Conservation (phyloP, 2,329 filamentous ascomycete genomes). For the Didymella segeticola region DNA sequence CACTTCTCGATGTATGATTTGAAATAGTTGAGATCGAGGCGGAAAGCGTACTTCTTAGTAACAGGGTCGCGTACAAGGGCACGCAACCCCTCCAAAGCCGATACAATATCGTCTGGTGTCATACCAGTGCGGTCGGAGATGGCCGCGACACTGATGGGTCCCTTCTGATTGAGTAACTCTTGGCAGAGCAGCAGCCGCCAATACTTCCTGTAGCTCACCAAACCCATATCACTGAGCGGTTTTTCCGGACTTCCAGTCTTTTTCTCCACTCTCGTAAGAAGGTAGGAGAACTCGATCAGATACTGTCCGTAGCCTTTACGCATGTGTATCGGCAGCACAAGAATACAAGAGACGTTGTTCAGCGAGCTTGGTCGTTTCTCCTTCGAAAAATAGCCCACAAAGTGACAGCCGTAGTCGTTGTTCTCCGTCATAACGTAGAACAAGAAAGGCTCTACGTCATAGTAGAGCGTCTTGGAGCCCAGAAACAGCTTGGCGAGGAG, state of each 20-base stretch:
- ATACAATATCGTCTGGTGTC: slow-evolving; percentile 95
- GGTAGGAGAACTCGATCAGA: slow-evolving; percentile 97
- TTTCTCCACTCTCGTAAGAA: slow-evolving; percentile 88
- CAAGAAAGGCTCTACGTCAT: slow-evolving; percentile 94
- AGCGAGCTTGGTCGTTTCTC: slow-evolving; percentile 93
- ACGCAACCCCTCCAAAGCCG: slow-evolving; percentile 86
- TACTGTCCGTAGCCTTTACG: slow-evolving; percentile 96
- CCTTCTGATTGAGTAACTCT: slow-evolving; percentile 71
- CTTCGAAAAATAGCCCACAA: slow-evolving; percentile 99
- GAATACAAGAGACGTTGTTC: slow-evolving; percentile 97
- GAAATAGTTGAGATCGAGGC: slow-evolving; percentile 85
- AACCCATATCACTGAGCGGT: slow-evolving; percentile 94
- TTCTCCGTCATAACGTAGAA: slow-evolving; percentile 98
- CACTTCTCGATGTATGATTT: slow-evolving; percentile 87
- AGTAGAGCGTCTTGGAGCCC: slow-evolving; percentile 98
- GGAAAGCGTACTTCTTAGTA: slow-evolving; percentile 86
- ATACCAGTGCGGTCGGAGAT: slow-evolving; percentile 92
- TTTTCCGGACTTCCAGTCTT: slow-evolving; percentile 98
- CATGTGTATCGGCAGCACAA: slow-evolving; percentile 95
- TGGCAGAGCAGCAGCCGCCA: slow-evolving; percentile 91
- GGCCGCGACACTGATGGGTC: slow-evolving; percentile 62
- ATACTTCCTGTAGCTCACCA: slow-evolving; percentile 97
- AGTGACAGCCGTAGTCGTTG: slow-evolving; percentile 89
- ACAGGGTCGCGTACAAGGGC: slow-evolving; percentile 88
- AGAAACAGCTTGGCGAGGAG: slow-evolving; percentile 94